Evolutionary conservation across 2,329 filamentous ascomycete genomes (phyloP).

Genomic region (Thielaviopsis euricoi): DNA sequence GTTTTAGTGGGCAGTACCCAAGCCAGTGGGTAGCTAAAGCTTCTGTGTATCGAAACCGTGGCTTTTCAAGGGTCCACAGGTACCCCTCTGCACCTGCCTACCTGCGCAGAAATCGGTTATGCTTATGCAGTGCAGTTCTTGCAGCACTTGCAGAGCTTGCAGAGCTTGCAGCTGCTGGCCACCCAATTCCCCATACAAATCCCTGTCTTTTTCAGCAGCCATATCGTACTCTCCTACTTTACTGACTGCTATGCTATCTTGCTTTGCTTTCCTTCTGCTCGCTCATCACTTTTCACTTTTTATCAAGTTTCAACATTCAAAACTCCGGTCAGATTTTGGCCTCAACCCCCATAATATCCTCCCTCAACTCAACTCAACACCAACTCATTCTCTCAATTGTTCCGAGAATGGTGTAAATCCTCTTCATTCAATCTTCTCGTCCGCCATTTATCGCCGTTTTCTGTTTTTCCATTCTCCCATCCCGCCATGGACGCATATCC

Average conservation of each 20-base stretch:
- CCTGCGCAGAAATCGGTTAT: not conserved
- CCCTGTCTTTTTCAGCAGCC: not conserved
- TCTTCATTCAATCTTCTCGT: not conserved
- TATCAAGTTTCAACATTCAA: not conserved
- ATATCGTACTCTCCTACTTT: too few relatives aligned
- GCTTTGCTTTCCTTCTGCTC: too few relatives aligned
- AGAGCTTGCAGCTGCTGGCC: too few relatives aligned
- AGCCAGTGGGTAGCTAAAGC: not conserved
- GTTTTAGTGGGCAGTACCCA: not conserved
- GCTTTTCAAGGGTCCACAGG: not conserved
- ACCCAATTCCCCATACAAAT: not conserved
- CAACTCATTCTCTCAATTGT: not conserved
- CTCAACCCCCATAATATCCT: not conserved
- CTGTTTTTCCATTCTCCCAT: too few relatives aligned
- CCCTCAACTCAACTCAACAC: not conserved
- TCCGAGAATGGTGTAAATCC: not conserved
- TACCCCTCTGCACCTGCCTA: too few relatives aligned
- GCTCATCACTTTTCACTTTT: not conserved
- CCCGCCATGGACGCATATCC: constrained; percentile 67
- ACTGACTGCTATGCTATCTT: too few relatives aligned
- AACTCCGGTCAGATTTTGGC: not conserved
- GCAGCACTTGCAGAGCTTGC: too few relatives aligned
- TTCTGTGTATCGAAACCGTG: not conserved
- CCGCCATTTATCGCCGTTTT: not conserved
- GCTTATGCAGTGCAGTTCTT: too few relatives aligned